Conservation (phyloP, 2,329 filamentous ascomycete genomes). For the Arthroderma sp. region DNA sequence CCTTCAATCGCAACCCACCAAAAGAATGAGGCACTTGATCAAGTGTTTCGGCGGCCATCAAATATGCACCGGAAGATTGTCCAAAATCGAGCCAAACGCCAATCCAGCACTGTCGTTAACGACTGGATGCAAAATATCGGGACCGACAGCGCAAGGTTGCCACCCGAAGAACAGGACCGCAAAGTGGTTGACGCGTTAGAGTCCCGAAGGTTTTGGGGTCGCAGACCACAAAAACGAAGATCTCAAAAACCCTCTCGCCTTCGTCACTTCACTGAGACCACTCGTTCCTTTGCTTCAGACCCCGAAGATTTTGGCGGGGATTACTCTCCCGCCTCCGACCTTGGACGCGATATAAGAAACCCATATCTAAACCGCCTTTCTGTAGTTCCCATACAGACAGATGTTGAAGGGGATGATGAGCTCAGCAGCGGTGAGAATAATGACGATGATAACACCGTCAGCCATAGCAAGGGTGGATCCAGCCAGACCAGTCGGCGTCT, state of each 20-base stretch:
- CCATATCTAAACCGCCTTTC: too few relatives aligned
- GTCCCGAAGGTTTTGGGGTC: constrained; percentile 31
- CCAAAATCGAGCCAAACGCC: constrained; percentile 44
- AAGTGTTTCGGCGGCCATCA: constrained; percentile 68
- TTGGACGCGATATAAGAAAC: too few relatives aligned
- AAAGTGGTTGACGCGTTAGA: constrained; percentile 48
- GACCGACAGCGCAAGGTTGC: constrained; percentile 37
- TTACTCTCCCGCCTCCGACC: too few relatives aligned
- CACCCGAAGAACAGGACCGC: constrained; percentile 48
- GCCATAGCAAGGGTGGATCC: background rate
- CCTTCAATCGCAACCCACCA: constrained; percentile 80
- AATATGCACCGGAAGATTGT: constrained; percentile 44
- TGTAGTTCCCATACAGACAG: constrained; percentile 47
- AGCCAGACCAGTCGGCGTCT: too few relatives aligned
- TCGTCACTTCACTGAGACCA: constrained; percentile 38
- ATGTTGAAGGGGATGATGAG: constrained; percentile 83
- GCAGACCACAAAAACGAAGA: constrained; percentile 38
- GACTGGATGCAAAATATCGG: constrained; percentile 74
- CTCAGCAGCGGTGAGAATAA: constrained; percentile 69
- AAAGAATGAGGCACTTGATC: constrained; percentile 79
- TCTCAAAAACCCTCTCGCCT: constrained; percentile 14
- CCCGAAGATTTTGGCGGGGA: constrained; percentile 34
- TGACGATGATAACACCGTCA: constrained; percentile 27
- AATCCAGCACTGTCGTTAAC: constrained; percentile 69
- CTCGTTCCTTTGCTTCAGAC: constrained; percentile 44